A percentile compares a stretch with the other conserved stretches of the same genome.
These are phyloP conservation scores for Discostella stelligeroides DNA, from an alignment of 108 stramenopile species.

Conservation along the genomic window DNA sequence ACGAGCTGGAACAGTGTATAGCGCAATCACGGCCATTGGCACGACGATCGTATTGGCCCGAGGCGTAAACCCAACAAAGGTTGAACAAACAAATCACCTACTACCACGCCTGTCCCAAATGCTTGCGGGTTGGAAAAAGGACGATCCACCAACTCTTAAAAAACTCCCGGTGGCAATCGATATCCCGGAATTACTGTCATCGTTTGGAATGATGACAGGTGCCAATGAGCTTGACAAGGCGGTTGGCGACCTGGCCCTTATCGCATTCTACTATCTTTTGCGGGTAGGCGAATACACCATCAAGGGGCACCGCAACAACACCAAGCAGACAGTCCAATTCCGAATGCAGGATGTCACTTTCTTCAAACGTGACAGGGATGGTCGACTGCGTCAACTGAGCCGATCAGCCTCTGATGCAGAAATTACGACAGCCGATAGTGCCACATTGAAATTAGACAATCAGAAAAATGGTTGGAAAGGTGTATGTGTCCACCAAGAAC, in stretches of 20 bases:
- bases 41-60: constrained; percentile 13
- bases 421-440: too few species aligned
- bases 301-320: neutral
- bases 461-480: too few species aligned
- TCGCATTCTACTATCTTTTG: constrained; percentile 8
- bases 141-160: neutral
- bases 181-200: neutral
- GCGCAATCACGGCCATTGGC: constrained; percentile 28
- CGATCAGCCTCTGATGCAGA: too few species aligned
- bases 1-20: constrained; percentile 2
- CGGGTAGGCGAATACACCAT: constrained; percentile 10
- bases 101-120: neutral
- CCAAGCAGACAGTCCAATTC: constrained; percentile 2
- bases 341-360: neutral
- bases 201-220: neutral
- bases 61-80: constrained; percentile 12
- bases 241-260: constrained; percentile 1
- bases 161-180: constrained; percentile 3
- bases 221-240: neutral
- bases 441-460: too few species aligned
- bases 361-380: neutral
- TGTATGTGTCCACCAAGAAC: too few species aligned
- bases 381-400: neutral
- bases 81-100: neutral
- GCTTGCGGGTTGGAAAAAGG: neutral